Base-by-base conservation (phyloP, 768 basidiomycete genomes). In the Leucocoprinus sp. region DNA sequence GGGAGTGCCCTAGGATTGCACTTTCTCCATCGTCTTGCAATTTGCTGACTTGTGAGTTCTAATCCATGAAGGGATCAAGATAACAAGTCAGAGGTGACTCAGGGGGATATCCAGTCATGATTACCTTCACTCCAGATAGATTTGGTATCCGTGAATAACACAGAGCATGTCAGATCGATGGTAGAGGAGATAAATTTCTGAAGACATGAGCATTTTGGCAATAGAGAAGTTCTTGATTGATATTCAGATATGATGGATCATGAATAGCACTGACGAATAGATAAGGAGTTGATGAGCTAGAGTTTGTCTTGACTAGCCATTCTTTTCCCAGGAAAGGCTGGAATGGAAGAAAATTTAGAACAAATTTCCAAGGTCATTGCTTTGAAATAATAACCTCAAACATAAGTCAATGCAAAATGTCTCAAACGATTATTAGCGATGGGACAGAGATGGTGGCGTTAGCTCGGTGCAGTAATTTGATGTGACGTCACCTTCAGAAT, bases 91-190 rank as follows among this genome's bases (percentile, higher is more conserved):
- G 37, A 9, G 42, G 40, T 23, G 42, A 28, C 24, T 39, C 33
- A 45, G 29, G 37, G 42, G 40, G 4, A 14, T 8, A 41, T 37
- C 41, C 31, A 29, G 41, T 38, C 14, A 44, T 26, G 40, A 22
- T 42, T 52, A 84, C 86, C 81, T 78, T 90, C 87, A 11, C 67
- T 70, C 84, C 84, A 90, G 8, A 80, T 79, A 18, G 64, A 69
- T 58, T 76, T 84, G 9, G 83, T 88, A 60, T 89, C 86, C 8
- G 87, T 86, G 42, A 86, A 57, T 54, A 89, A 56, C 37, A 87
- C 57, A 49, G 64, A 70, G 54, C 83, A 84, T 17, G 70, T 68
- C 40, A 74, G 63, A 54, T 86, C 78, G 15, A 69, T 68, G 2
- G 69, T 58, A 3, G 77, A 79, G 15, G 67, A 63, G 59, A 71